A percentile compares a stretch with the other conserved stretches of the same genome.
Evolutionary conservation across 2,329 filamentous ascomycete genomes (phyloP).

Genomic region (Penicillium rolfsii): DNA sequence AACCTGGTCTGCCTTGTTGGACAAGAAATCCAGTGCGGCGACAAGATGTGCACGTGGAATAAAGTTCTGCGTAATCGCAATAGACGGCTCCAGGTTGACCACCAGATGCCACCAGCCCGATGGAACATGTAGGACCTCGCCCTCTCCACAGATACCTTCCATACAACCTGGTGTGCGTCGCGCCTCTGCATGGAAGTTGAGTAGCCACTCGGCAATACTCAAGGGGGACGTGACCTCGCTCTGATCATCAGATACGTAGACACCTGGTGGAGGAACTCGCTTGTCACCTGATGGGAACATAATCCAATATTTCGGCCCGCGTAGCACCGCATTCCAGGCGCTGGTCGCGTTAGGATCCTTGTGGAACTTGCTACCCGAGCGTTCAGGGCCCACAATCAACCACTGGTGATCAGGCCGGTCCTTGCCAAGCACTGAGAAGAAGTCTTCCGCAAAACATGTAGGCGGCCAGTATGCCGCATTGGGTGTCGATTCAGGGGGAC

Average conservation of each 20-base stretch:
- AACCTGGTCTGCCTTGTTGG: slow-evolving; percentile 80
- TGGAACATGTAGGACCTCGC: slow-evolving; percentile 89
- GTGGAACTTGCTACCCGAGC: slow-evolving; percentile 93
- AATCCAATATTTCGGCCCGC: slow-evolving; percentile 95
- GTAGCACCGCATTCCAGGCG: slow-evolving; percentile 92
- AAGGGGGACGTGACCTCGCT: slow-evolving; percentile 92
- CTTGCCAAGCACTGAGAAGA: slow-evolving; percentile 76
- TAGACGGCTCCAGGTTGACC: slow-evolving; percentile 79
- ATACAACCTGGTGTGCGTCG: slow-evolving; percentile 73
- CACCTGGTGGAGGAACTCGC: slow-evolving; percentile 74
- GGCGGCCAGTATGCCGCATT: slow-evolving; percentile 75
- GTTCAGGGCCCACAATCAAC: slow-evolving; percentile 85
- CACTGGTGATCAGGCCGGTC: slow-evolving; percentile 86
- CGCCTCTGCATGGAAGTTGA: slow-evolving; percentile 85
- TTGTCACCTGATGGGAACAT: slow-evolving; percentile 80
- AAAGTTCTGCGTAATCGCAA: slow-evolving; percentile 95
- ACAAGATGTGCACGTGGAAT: slow-evolving; percentile 74
- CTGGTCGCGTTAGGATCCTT: slow-evolving; percentile 73
- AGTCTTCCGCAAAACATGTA: slow-evolving; percentile 80
- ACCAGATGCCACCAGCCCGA: slow-evolving; percentile 98
- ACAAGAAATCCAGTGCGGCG: slow-evolving; percentile 77
- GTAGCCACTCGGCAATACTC: slow-evolving; percentile 94
- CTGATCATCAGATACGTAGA: slow-evolving; percentile 85
- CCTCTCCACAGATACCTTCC: slow-evolving; percentile 80
- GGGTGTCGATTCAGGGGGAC: slow-evolving; percentile 44